Base-by-base conservation (phyloP, 1,284 basidiomycete species). In the Stygiomarasmius scandens region DNA sequence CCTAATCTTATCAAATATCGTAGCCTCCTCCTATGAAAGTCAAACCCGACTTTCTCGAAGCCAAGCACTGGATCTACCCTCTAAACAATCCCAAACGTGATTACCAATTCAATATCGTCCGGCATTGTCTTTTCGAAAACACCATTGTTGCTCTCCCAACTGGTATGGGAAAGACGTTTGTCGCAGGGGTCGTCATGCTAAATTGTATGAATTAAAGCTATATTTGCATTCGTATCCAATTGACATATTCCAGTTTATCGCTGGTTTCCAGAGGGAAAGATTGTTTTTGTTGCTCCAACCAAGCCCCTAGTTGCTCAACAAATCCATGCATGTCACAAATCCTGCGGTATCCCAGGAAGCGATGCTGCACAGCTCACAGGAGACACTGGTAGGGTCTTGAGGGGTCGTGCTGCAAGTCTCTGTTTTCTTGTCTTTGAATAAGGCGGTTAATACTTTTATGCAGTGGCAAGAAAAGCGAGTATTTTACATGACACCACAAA, bases 401-500 rank as follows among this genome's bases (percentile, higher is more conserved):
- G 92, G 53, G 79, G 76, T n/a, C 77, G 76, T 69, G 77, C 84
- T 64, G 93, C 95, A 66, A 66, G 88, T 8, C 49, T 34, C 16
- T 29, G 14, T 50, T 43, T 34, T 41, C 44, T 41, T 52, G 29
- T 52, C 25, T 24, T 22, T 23, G 52, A 16, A 48, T 29, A 47
- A 23, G 50, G 34, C 34, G 34, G 43, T 25, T 36, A 38, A 52
- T 24, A 4, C 14, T 16, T 41, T 45, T 22, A n/a, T n/a, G n/a
- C 52, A 93, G 89, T 96, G 93, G 91, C 75, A 80, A 61, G 80
- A 90, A 63, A 95, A 96, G 70, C 83, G 96, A 5, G 89, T 99
- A 23, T 95, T 99, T 69, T 99, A 96, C 73, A 96, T 97, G 86
- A 99, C 97, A 0, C 96, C 97, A 0, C 97, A 99, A 70, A 98